Evolutionary conservation across 2,329 filamentous ascomycete species (phyloP).

Genomic region (Fusarium sp.): DNA sequence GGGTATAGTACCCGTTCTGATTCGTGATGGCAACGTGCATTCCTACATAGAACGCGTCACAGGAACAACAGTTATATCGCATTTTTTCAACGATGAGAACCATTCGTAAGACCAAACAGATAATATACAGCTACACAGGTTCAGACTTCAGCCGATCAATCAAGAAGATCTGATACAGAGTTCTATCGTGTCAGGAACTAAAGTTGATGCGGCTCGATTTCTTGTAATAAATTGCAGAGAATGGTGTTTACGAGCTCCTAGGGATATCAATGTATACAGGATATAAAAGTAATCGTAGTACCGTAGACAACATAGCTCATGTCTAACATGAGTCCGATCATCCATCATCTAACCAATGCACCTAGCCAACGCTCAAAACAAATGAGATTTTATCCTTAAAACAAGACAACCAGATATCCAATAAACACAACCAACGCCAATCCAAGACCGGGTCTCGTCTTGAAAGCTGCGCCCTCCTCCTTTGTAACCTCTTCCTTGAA

Average conservation of each 20-base stretch:
- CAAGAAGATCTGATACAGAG: too few species aligned
- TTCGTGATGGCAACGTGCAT: too few species aligned
- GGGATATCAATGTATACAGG: conserved; percentile 7
- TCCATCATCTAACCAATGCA: conserved; percentile 7
- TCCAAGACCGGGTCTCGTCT: conserved; percentile 32
- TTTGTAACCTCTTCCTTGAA: conserved; percentile 59
- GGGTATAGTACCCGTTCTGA: too few species aligned
- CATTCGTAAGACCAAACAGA: too few species aligned
- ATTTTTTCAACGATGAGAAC: too few species aligned
- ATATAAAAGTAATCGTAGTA: conserved; percentile 21
- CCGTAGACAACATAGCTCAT: conserved; percentile 17
- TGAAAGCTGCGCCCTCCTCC: conserved; percentile 35
- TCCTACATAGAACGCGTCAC: too few species aligned
- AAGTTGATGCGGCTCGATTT: too few species aligned
- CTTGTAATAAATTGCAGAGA: neutral
- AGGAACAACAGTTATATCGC: too few species aligned
- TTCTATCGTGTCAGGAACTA: too few species aligned
- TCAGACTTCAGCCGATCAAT: too few species aligned
- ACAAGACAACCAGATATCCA: conserved; percentile 34
- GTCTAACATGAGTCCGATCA: conserved; percentile 33
- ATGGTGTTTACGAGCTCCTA: conserved; percentile 16
- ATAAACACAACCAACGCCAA: conserved; percentile 35
- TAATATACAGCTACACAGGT: too few species aligned
- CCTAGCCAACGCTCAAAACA: neutral
- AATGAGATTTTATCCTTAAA: conserved; percentile 12